Evolutionary conservation across 768 basidiomycete species (phyloP).

Genomic region (Tulasnella sp.): DNA sequence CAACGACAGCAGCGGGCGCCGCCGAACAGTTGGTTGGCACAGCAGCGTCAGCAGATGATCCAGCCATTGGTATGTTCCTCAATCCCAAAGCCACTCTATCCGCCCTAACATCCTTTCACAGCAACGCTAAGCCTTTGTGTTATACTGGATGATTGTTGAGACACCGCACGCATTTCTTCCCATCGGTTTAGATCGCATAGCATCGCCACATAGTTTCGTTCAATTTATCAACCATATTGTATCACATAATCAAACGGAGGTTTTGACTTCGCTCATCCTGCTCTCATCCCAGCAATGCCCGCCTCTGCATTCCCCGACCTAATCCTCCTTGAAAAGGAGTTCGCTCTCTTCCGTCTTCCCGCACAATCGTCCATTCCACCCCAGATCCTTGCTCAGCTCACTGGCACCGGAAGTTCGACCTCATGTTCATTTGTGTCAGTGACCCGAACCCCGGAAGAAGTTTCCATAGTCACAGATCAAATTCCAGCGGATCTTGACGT

Average conservation of each 20-base stretch:
- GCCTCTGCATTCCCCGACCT: background rate
- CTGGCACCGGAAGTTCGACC: background rate
- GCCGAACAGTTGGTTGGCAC: slow-evolving; percentile 65
- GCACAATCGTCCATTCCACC: background rate
- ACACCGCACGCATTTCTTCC: background rate
- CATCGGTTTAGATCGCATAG: background rate
- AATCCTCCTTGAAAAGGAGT: background rate
- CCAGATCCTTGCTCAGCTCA: background rate
- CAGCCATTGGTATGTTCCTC: slow-evolving; percentile 11
- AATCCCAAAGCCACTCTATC: no score
- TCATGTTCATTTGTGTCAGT: slow-evolving; percentile 10
- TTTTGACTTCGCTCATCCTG: background rate
- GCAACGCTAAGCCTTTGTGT: background rate
- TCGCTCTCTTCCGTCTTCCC: background rate
- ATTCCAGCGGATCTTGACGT: background rate
- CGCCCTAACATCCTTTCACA: background rate
- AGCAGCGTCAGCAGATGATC: slow-evolving; percentile 47
- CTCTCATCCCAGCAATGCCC: background rate
- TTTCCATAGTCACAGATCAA: slow-evolving; percentile 19
- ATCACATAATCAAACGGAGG: background rate
- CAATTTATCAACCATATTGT: background rate
- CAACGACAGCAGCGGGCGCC: slow-evolving; percentile 41
- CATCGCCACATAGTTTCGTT: background rate
- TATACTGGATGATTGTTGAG: background rate
- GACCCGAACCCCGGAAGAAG: slow-evolving; percentile 18